phyloP scores from a whole-genome alignment of 129 eudicot species.

The Lonicera japonica region DNA sequence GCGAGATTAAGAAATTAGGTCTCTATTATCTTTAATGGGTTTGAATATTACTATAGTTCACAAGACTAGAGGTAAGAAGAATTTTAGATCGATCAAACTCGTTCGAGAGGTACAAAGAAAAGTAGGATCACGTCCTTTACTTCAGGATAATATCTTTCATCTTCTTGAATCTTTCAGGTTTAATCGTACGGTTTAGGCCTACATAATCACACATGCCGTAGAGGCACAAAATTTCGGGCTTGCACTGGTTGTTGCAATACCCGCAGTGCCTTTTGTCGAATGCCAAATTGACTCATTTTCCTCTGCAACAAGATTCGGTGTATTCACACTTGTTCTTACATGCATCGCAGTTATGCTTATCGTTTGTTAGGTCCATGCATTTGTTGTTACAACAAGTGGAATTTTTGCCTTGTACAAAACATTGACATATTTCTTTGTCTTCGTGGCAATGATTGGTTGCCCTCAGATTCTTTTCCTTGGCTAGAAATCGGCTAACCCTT shows the following conservation, averaged over 20 bases:
- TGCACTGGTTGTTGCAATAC: constrained; percentile 42
- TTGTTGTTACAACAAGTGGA: constrained; percentile 57
- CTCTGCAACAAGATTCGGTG: constrained; percentile 45
- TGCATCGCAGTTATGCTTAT: constrained; percentile 45
- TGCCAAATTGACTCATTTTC: constrained; percentile 42
- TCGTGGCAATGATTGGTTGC: constrained; percentile 59
- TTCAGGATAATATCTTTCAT: too few species aligned
- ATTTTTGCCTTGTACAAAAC: constrained; percentile 24
- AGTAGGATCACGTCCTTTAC: too few species aligned
- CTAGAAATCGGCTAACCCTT: constrained; percentile 55
- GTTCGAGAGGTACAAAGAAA: too few species aligned
- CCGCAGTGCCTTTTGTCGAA: constrained; percentile 79
- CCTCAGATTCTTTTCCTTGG: constrained; percentile 37
- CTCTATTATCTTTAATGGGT: too few species aligned
- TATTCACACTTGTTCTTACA: constrained; percentile 53
- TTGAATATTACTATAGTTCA: too few species aligned
- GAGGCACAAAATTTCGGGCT: constrained; percentile 43
- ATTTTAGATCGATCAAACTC: too few species aligned
- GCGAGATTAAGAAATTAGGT: too few species aligned
- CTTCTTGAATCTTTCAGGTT: too few species aligned
- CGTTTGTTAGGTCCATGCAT: constrained; percentile 38
- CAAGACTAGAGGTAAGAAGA: too few species aligned
- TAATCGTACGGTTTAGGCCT: constrained; percentile 37
- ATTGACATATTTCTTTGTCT: constrained; percentile 47
- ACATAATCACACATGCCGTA: constrained; percentile 67